A percentile compares a stretch with the other conserved stretches of the same genome.
These are phyloP conservation scores for Flaveria floridana DNA, from an alignment of 140 eudicot species.

Conservation along the genomic window DNA sequence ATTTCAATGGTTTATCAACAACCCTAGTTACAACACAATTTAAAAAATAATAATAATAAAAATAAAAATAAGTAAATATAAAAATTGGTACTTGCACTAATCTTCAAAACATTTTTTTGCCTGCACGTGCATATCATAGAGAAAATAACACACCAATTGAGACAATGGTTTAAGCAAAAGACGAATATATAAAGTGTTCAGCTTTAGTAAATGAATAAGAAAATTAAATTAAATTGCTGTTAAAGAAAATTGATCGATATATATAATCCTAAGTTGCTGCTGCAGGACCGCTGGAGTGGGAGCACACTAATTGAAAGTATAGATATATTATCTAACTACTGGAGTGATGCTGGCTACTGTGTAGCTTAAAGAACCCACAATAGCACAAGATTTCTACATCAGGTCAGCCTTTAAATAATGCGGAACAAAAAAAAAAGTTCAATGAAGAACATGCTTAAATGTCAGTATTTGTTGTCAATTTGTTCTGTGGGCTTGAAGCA, in stretches of 20 bases:
- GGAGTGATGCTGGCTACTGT: not conserved
- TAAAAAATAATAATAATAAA: not conserved
- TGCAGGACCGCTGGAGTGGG: not conserved
- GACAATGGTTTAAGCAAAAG: not conserved
- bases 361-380: not conserved
- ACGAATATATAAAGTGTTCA: not conserved
- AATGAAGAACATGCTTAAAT: not conserved
- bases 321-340: not conserved
- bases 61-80: too few relatives aligned
- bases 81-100: not conserved
- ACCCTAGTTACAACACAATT: not conserved
- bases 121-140: not conserved
- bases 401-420: not conserved
- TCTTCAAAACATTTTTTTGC: not conserved
- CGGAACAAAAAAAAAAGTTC: not conserved
- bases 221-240: not conserved
- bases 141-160: not conserved
- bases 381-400: not conserved
- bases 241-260: not conserved
- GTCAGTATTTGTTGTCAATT: not conserved
- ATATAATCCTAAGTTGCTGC: not conserved
- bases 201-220: not conserved
- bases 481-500: not conserved
- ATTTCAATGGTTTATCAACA: not conserved
- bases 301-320: too few relatives aligned